Conservation (phyloP, 768 basidiomycete genomes). For the Termitomyces sp. region DNA sequence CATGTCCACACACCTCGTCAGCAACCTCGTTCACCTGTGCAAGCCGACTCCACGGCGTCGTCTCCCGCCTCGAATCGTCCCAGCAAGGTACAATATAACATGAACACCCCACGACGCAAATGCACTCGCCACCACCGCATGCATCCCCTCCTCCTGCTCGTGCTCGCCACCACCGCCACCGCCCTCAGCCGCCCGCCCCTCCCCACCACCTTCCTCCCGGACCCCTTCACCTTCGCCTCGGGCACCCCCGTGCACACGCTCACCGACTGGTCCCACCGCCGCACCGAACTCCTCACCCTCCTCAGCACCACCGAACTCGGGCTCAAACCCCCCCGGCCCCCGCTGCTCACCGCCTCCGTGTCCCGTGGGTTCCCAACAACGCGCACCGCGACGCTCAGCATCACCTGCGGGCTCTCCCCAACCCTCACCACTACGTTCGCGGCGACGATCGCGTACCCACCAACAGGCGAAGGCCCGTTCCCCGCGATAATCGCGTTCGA, state of each 20-base stretch:
- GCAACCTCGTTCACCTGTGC: too few relatives aligned
- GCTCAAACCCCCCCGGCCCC: constrained; percentile 39
- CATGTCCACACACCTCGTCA: too few relatives aligned
- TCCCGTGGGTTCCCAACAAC: constrained; percentile 17
- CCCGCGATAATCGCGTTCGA: constrained; percentile 49
- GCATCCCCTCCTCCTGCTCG: not conserved
- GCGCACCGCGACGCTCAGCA: constrained; percentile 26
- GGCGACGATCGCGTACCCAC: constrained; percentile 37
- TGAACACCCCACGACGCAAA: too few relatives aligned
- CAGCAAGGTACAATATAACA: too few relatives aligned
- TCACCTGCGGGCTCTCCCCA: constrained; percentile 32
- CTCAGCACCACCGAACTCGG: constrained; percentile 49
- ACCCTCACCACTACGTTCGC: constrained; percentile 42
- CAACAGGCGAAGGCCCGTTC: constrained; percentile 34
- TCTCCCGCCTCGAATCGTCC: too few relatives aligned
- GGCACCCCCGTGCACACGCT: constrained; percentile 36
- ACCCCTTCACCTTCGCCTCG: constrained; percentile 47
- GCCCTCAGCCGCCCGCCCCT: too few relatives aligned
- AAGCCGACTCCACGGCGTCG: too few relatives aligned
- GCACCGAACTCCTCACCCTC: constrained; percentile 38
- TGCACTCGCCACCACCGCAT: too few relatives aligned
- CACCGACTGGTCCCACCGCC: constrained; percentile 45
- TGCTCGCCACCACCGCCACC: not conserved
- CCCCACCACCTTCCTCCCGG: constrained; percentile 27
- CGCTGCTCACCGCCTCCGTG: constrained; percentile 35